Percentiles rank a stretch among this genome's conserved stretches.
These are phyloP conservation scores for Spathaspora passalidarum DNA, from an alignment of 805 yeast genomes.

Conservation along the genomic window DNA sequence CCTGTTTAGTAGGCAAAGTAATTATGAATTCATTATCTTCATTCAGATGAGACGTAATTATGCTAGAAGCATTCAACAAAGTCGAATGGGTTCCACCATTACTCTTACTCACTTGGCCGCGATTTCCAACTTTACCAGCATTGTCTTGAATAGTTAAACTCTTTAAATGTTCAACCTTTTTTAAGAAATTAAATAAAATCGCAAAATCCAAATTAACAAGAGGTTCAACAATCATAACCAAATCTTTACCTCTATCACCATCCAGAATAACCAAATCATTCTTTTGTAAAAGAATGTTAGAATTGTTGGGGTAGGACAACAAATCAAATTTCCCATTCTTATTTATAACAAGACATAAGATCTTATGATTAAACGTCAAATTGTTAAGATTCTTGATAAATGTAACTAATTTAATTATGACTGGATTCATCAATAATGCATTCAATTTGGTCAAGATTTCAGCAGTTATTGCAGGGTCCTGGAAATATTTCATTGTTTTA, in stretches of 20 bases:
- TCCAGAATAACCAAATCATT: constrained; percentile 74
- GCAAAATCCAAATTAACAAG: constrained; percentile 61
- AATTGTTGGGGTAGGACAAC: constrained; percentile 60
- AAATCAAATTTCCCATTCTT: constrained; percentile 70
- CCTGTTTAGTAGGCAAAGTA: constrained; percentile 71
- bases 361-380: constrained; percentile 38
- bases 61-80: constrained; percentile 28
- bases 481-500: constrained; percentile 54
- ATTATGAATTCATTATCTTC: constrained; percentile 64
- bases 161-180: constrained; percentile 67
- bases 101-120: constrained; percentile 14
- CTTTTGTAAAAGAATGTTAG: constrained; percentile 55
- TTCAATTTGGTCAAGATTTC: constrained; percentile 26
- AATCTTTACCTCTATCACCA: constrained; percentile 81
- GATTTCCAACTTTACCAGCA: constrained; percentile 11
- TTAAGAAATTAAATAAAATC: constrained; percentile 66
- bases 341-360: constrained; percentile 49
- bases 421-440: constrained; percentile 23
- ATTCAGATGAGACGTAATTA: constrained; percentile 39
- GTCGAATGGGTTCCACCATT: constrained; percentile 41
- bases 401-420: constrained; percentile 28
- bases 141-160: constrained; percentile 38
- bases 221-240: constrained; percentile 71
- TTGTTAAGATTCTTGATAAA: constrained; percentile 41
- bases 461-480: constrained; percentile 24